Base-by-base conservation (phyloP, 2,329 filamentous ascomycete species). In the Dothidotthia symphoricarpi region DNA sequence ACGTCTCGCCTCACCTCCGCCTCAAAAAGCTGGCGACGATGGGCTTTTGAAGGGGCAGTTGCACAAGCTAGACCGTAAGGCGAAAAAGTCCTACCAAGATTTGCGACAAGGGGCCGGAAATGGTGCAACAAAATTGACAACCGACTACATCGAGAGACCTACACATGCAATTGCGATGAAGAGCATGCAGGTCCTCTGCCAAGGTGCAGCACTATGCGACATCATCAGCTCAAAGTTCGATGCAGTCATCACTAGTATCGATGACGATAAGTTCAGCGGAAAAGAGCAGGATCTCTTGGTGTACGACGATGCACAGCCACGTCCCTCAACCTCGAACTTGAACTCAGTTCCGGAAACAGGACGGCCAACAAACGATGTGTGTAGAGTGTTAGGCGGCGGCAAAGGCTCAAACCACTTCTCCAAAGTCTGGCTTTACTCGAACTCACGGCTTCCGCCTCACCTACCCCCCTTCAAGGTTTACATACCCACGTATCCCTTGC, bases 371-470 rank as follows among this genome's bases (percentile, higher is more conserved):
- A 43, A 52, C 16, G 39, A 49, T 16, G 43, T 50, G 11, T 43
- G 49, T n/a, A 36, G 44, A 9, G 47, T 47, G 32, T 30, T 48
- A 9, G 40, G 39, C 13, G 43, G 37, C 13, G 45, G 47, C 10
- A 58, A 54, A 35, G 55, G 51, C 12, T 62, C 59, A 19, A 66
- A 65, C 36, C 50, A 59, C 57, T 88, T 89, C 51, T 76, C 81
- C 11, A 94, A 93, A 63, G 85, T 88, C 11, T 83, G 88, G 55
- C 68, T 82, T 1, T 94, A 94, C 60, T 75, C 80, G 30, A 95
- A 95, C 61, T 86, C 88, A 2, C 80, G 78, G 39, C 70, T 94
- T 4, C 85, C 87, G 0, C 70, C 75, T 24, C 71, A 84, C 43
- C 71, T 94, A 2, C 79, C 82, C 1, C 78, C 81, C 0, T 74